Conservation (phyloP, 78 protist genomes). For the Monosiga brevicollis region DNA sequence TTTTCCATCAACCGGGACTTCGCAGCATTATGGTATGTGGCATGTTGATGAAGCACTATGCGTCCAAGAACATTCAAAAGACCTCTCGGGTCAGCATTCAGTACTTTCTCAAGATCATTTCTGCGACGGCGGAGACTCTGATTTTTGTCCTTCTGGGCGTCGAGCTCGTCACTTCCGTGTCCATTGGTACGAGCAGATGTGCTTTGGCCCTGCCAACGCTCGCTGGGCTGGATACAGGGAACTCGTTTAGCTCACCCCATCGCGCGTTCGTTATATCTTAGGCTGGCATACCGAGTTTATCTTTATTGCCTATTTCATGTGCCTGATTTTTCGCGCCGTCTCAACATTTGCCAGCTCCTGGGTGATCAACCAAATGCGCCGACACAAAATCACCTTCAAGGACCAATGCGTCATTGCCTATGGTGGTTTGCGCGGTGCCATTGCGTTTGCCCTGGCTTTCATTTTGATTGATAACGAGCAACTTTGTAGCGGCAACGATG, state of each 20-base stretch:
- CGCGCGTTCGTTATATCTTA: too few species aligned
- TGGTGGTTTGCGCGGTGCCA: constrained; percentile 32
- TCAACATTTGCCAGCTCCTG: neutral
- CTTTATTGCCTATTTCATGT: neutral
- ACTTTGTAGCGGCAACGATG: neutral
- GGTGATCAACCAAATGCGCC: neutral
- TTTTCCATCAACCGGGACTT: neutral
- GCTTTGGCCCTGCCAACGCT: neutral
- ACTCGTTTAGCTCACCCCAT: too few species aligned
- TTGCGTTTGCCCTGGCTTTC: constrained; percentile 31
- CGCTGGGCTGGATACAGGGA: too few species aligned
- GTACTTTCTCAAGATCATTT: constrained; percentile 1
- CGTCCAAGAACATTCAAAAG: neutral
- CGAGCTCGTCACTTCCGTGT: neutral
- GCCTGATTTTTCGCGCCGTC: neutral
- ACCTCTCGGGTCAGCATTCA: neutral
- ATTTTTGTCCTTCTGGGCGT: neutral
- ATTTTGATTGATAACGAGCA: neutral
- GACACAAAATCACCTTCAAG: neutral
- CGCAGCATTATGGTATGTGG: neutral
- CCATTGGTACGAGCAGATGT: neutral
- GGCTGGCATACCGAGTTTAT: neutral
- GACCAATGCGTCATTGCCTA: constrained; percentile 20
- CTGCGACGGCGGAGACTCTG: constrained; percentile 8
- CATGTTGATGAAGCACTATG: constrained; percentile 8